These are phyloP conservation scores for Aspergillus ibericus DNA, from an alignment of 2,329 filamentous ascomycete species.

Conservation along the genomic window DNA sequence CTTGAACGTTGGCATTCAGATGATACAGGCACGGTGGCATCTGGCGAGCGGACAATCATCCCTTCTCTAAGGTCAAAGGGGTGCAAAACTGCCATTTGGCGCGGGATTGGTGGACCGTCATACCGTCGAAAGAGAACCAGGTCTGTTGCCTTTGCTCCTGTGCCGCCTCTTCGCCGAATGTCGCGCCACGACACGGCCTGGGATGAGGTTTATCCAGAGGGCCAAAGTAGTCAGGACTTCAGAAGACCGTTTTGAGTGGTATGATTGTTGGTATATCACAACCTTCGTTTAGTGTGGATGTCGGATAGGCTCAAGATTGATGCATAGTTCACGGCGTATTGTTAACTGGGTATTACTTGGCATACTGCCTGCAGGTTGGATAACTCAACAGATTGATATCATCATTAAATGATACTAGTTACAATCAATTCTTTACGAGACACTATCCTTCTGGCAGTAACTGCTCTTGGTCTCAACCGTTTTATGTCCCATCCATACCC, in stretches of 20 bases:
- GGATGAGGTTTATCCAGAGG: neutral
- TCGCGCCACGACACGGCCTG: neutral
- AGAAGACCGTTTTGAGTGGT: neutral
- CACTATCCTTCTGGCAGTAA: neutral
- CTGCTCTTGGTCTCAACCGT: neutral
- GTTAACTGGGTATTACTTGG: too few species aligned
- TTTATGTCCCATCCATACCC: neutral
- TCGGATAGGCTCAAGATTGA: neutral
- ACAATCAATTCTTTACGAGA: neutral
- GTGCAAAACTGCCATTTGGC: neutral
- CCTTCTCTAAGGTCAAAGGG: neutral
- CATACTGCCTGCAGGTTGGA: neutral
- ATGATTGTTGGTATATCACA: neutral
- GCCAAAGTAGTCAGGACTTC: neutral
- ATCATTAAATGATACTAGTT: neutral
- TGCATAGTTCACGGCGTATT: neutral
- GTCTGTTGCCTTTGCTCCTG: neutral
- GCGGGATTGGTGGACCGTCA: neutral
- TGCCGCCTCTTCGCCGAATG: neutral
- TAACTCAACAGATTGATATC: neutral
- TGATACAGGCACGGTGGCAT: conserved; percentile 9
- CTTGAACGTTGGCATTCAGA: conserved; percentile 27
- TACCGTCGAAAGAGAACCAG: neutral
- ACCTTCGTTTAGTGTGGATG: neutral
- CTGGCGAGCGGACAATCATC: neutral